Evolutionary conservation across 2,329 filamentous ascomycete species (phyloP).

Genomic region (Cercospora janseana): DNA sequence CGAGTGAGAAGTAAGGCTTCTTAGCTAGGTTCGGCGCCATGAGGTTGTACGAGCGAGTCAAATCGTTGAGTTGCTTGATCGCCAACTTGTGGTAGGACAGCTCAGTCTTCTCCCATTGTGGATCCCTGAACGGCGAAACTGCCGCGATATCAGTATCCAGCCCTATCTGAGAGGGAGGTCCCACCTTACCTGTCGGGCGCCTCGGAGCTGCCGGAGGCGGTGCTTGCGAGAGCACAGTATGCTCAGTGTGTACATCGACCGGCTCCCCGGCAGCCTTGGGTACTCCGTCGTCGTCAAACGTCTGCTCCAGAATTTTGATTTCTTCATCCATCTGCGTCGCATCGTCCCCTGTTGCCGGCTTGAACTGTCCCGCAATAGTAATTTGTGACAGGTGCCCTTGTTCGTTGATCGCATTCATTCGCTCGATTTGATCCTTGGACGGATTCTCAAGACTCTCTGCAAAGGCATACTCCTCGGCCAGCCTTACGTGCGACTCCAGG

Average conservation of each 20-base stretch:
- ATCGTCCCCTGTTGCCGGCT: constrained; percentile 26
- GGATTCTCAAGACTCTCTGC: constrained; percentile 70
- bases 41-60: constrained; percentile 87
- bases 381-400: constrained; percentile 51
- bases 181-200: constrained; percentile 25
- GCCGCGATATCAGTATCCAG: not conserved
- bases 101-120: constrained; percentile 71
- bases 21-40: constrained; percentile 90
- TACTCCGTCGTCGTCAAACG: constrained; percentile 32
- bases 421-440: constrained; percentile 44
- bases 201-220: constrained; percentile 21
- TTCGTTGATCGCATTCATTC: constrained; percentile 46
- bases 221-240: constrained; percentile 19
- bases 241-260: constrained; percentile 20
- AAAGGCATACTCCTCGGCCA: constrained; percentile 70
- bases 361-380: constrained; percentile 47
- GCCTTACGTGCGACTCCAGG: constrained; percentile 67
- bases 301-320: constrained; percentile 42
- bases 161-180: not conserved
- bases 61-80: constrained; percentile 72
- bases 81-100: constrained; percentile 71
- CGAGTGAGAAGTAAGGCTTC: constrained; percentile 84
- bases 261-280: constrained; percentile 28
- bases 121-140: constrained; percentile 66
- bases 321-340: constrained; percentile 25